phyloP scores from a whole-genome alignment of 129 eudicot genomes.

The Artemisia argyi region DNA sequence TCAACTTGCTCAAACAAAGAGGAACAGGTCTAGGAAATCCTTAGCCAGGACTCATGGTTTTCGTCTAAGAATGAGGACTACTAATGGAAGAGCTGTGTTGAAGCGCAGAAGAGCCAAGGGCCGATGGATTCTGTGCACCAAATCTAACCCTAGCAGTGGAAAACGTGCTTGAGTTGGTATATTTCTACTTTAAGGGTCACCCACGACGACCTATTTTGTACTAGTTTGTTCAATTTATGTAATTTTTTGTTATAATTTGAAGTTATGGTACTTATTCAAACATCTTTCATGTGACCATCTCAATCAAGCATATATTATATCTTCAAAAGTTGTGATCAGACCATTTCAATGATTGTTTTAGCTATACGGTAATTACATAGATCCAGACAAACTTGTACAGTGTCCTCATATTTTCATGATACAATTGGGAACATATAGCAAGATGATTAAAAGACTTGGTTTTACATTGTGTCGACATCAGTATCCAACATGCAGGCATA shows the following conservation, averaged over 20 bases:
- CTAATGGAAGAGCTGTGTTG: constrained; percentile 78
- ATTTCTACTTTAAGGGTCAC: constrained; percentile 28
- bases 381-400: background rate
- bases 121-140: constrained; percentile 74
- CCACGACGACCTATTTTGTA: constrained; percentile 16
- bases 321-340: background rate
- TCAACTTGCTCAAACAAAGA: constrained; percentile 87
- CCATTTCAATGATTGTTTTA: background rate
- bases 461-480: background rate
- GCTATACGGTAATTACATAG: background rate
- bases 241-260: constrained; percentile 21
- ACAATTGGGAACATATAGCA: background rate
- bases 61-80: constrained; percentile 82
- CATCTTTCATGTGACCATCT: constrained; percentile 11
- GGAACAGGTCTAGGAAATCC: constrained; percentile 89
- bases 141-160: constrained; percentile 78
- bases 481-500: background rate
- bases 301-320: constrained; percentile 18
- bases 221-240: constrained; percentile 31
- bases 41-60: constrained; percentile 93
- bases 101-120: constrained; percentile 95
- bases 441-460: background rate
- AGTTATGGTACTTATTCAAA: constrained; percentile 16
- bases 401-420: background rate
- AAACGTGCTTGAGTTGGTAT: constrained; percentile 51